Base-by-base conservation (phyloP, 2,329 filamentous ascomycete genomes). In the Didymella arachidicola region DNA sequence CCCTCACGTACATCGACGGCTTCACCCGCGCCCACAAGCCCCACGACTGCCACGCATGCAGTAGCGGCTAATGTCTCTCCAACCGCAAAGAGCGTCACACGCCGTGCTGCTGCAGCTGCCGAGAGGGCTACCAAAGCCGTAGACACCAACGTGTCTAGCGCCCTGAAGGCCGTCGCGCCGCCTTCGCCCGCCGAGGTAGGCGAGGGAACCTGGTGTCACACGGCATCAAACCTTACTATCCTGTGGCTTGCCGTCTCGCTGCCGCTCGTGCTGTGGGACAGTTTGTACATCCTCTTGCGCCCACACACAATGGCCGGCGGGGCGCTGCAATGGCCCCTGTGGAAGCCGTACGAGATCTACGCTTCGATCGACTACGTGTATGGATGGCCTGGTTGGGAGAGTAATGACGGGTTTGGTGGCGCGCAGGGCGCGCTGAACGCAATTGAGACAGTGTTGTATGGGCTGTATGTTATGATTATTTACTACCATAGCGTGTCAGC, bases 241-340 rank as follows among this genome's bases (percentile, higher is more conserved):
- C 65, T 87, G 63, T 96, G 92, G 92, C 82, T 96, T 26, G 77
- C 83, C 58, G 63, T 94, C 61, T 93, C 90, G 19, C 79, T 95
- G 16, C 91, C 91, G 1, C 83, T 96, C 60, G 91, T 96, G 47
- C 72, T 86, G 49, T 96, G 93, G 93, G 93, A 97, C 79, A 86
- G 85, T 29, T 80, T 82, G 57, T 97, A 96, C 79, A 87, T 96
- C 38, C 81, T 96, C 45, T 80, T 91, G 53, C 90, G 93, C 19
- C 93, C 93, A 29, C 86, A 89, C 76, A 90, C 87, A 57, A 95
- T 97, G 90, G 86, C 88, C 0, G 91, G 91, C 66, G 92, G 92
- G 16, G 78, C 77, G 45, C 80, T 89, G 51, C 91, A 96, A 79
- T 83, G 79, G 67, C 90, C 90, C 1, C 69, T 96, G 41, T 97